These are phyloP conservation scores for Rubroboletus satanas DNA, from an alignment of 768 basidiomycete species.

Conservation along the genomic window DNA sequence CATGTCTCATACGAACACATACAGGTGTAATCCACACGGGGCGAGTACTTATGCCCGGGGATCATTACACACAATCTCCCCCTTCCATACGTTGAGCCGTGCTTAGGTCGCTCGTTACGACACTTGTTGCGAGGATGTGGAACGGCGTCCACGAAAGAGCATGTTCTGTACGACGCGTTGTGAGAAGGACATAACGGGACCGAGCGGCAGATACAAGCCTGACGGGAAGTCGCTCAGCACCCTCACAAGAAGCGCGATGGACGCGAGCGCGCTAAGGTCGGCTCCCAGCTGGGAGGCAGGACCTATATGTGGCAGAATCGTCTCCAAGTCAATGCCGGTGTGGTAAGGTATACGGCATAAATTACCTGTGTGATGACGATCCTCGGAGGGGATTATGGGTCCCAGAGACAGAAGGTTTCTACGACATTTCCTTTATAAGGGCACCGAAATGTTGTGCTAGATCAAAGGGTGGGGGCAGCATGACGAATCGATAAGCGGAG, in stretches of 20 bases:
- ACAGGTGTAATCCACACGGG: constrained; percentile 3
- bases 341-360: constrained; percentile 20
- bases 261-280: constrained; percentile 54
- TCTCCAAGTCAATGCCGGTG: constrained; percentile 8
- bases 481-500: constrained; percentile 31
- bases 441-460: constrained; percentile 13
- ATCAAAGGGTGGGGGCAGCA: constrained; percentile 21
- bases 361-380: constrained; percentile 30
- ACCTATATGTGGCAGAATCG: constrained; percentile 17
- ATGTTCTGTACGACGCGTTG: constrained; percentile 17
- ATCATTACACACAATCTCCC: constrained; percentile 26
- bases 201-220: constrained; percentile 35
- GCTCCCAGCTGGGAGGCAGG: constrained; percentile 41
- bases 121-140: constrained; percentile 66
- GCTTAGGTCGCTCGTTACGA: constrained; percentile 71
- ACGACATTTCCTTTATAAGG: constrained; percentile 32
- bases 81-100: constrained; percentile 66
- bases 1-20: constrained; percentile 16
- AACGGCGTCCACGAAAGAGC: constrained; percentile 50
- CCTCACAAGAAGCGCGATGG: constrained; percentile 74
- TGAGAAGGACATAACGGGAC: constrained; percentile 10
- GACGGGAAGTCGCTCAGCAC: constrained; percentile 54
- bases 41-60: constrained; percentile 12
- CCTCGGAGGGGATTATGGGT: constrained; percentile 32
- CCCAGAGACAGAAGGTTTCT: constrained; percentile 22